Conservation (phyloP, 1,139 yeast species). For the Citeromyces hawaiiensis region DNA sequence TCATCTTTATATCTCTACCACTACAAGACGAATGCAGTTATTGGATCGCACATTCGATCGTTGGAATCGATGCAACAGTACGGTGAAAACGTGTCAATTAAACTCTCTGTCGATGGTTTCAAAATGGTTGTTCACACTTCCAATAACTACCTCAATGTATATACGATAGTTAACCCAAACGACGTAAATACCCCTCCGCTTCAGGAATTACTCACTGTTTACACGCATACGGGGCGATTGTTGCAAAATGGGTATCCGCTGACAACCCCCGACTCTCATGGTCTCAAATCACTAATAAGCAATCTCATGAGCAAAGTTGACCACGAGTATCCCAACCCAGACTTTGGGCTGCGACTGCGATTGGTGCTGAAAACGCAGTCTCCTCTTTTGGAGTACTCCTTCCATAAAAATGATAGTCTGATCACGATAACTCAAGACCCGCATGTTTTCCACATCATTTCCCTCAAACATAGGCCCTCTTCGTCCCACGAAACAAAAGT, state of each 20-base stretch:
- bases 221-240: constrained; percentile 21
- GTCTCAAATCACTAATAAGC: constrained; percentile 13
- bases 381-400: constrained; percentile 21
- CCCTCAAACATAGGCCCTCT: constrained; percentile 13
- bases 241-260: constrained; percentile 34
- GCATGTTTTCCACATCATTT: constrained; percentile 25
- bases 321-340: constrained; percentile 14
- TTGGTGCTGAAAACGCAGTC: constrained; percentile 30
- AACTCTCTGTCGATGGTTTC: constrained; percentile 12
- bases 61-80: constrained; percentile 20
- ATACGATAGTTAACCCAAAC: constrained; percentile 16
- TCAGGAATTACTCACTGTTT: constrained; percentile 26
- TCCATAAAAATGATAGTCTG: constrained; percentile 15
- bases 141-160: constrained; percentile 18
- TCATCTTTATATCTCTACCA: constrained; percentile 18
- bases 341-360: constrained; percentile 23
- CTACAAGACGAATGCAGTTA: constrained; percentile 21
- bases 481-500: constrained; percentile 10
- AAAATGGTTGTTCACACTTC: constrained; percentile 15
- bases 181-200: constrained; percentile 14
- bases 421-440: constrained; percentile 22
- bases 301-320: constrained; percentile 11
- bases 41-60: constrained; percentile 25
- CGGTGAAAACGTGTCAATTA: constrained; percentile 20
- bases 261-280: constrained; percentile 13